These are phyloP conservation scores for Aechmea fasciata DNA, from an alignment of 176 grass and related monocot genomes.

Conservation along the genomic window DNA sequence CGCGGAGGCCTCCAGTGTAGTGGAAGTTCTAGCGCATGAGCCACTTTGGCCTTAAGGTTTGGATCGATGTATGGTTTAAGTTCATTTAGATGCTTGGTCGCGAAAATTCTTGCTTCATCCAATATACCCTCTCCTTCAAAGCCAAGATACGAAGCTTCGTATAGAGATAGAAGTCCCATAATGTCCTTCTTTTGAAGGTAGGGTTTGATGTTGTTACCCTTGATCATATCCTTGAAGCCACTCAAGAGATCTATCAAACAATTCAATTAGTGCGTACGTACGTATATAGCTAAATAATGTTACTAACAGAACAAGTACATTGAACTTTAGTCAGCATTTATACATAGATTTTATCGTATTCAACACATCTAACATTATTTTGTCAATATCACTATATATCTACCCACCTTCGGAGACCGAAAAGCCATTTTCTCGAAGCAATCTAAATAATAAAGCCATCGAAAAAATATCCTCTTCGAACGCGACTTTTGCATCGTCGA, in stretches of 20 bases:
- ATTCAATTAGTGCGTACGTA: neutral
- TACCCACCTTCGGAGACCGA: constrained; percentile 26
- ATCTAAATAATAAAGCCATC: constrained; percentile 26
- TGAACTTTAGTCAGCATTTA: neutral
- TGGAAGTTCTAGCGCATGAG: constrained; percentile 25
- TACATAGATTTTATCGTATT: neutral
- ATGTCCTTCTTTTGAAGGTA: neutral
- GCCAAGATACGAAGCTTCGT: constrained; percentile 35
- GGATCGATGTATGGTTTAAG: constrained; percentile 2
- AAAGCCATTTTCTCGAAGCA: constrained; percentile 31
- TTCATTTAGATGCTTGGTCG: neutral
- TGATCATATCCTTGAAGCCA: constrained; percentile 11
- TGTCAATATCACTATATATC: no score
- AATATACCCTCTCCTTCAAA: constrained; percentile 15
- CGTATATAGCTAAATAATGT: neutral
- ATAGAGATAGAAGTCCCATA: constrained; percentile 21
- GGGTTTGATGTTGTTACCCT: neutral
- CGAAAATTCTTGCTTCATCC: constrained; percentile 22
- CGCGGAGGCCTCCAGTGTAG: constrained; percentile 22
- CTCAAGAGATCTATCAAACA: constrained; percentile 8
- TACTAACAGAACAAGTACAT: neutral
- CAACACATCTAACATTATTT: neutral
- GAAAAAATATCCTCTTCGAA: constrained; percentile 16
- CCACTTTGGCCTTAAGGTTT: neutral
- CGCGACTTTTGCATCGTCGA: neutral